Conservation (phyloP, 2,329 filamentous ascomycete genomes). For the Xylaria sp. region DNA sequence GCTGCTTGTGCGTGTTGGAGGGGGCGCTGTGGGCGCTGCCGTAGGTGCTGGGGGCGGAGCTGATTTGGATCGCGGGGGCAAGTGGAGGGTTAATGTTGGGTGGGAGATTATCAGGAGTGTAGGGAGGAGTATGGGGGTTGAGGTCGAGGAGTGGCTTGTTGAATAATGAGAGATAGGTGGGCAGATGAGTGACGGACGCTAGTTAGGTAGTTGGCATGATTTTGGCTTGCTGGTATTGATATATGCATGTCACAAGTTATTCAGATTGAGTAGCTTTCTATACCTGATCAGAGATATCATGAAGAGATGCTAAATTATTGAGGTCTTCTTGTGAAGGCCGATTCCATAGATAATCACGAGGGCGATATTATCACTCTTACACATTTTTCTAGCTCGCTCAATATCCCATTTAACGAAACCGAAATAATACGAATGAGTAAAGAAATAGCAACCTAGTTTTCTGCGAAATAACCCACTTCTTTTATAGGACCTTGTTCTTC, state of each 20-base stretch:
- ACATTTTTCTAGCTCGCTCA: conserved; percentile 20
- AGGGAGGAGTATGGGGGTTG: conserved; percentile 79
- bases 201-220: background rate
- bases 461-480: background rate
- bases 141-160: conserved; percentile 79
- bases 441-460: conserved; percentile 7
- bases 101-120: conserved; percentile 80
- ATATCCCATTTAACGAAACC: background rate
- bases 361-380: background rate
- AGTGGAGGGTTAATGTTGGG: conserved; percentile 81
- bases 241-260: background rate
- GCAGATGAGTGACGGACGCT: too few relatives aligned
- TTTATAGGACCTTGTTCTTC: background rate
- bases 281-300: background rate
- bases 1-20: conserved; percentile 73
- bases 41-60: conserved; percentile 67
- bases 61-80: conserved; percentile 76
- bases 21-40: conserved; percentile 77
- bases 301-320: background rate
- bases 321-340: background rate
- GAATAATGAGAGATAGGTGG: conserved; percentile 63
- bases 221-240: background rate
- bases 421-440: background rate
- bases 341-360: conserved; percentile 3
- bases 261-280: background rate